These are phyloP conservation scores for Luvunga scandens DNA, from an alignment of 345 rosid species.

Conservation along the genomic window DNA sequence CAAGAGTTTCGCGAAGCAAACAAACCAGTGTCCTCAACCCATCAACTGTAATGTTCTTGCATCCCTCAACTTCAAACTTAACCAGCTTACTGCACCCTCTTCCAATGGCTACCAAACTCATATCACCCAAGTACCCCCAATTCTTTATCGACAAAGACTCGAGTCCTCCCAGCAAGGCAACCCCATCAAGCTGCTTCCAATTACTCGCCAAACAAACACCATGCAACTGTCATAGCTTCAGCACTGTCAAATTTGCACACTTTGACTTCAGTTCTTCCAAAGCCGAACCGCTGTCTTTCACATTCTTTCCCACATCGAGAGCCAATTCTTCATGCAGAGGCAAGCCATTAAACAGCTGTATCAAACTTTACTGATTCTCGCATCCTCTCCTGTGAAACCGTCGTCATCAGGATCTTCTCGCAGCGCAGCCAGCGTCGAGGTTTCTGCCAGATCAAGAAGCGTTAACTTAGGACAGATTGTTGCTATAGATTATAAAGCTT, in stretches of 20 bases:
- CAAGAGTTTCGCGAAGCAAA: too few relatives aligned
- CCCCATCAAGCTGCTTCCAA: neutral
- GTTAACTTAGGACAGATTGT: conserved; percentile 55
- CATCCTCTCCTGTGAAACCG: conserved; percentile 48
- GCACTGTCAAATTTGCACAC: conserved; percentile 48
- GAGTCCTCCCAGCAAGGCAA: too few relatives aligned
- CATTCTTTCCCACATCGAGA: too few relatives aligned
- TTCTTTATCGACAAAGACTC: too few relatives aligned
- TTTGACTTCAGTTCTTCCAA: conserved; percentile 27
- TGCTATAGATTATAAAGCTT: conserved; percentile 61
- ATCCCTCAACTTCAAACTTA: too few relatives aligned
- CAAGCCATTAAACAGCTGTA: conserved; percentile 50
- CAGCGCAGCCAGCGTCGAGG: conserved; percentile 32
- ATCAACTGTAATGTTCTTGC: too few relatives aligned
- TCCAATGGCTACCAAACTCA: too few relatives aligned
- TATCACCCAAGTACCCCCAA: too few relatives aligned
- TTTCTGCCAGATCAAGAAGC: conserved; percentile 61
- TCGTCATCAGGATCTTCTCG: conserved; percentile 48
- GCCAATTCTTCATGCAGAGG: too few relatives aligned
- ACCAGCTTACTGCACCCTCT: too few relatives aligned
- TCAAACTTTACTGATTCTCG: conserved; percentile 44
- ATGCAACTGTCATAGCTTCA: conserved; percentile 25
- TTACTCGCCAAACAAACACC: neutral
- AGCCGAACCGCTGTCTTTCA: too few relatives aligned
- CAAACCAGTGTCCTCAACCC: too few relatives aligned